These are phyloP conservation scores for Elaeagnus macrophylla DNA, from an alignment of 306 rosid species.

Conservation along the genomic window DNA sequence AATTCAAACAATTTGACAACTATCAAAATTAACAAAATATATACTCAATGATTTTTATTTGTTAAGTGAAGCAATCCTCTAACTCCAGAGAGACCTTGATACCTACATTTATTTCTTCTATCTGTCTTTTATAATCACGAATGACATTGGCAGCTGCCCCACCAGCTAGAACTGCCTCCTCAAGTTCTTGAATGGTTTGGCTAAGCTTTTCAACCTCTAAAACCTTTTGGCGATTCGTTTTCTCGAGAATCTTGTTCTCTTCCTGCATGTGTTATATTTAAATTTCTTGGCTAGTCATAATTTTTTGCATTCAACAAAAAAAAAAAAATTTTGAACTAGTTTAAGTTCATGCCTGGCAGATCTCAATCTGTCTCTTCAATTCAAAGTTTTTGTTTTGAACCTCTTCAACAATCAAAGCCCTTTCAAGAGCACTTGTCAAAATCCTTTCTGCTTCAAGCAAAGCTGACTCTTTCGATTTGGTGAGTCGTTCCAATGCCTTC, in stretches of 20 bases:
- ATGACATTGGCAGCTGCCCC: constrained; percentile 64
- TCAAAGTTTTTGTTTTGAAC: constrained; percentile 90
- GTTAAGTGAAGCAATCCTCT: too few species aligned
- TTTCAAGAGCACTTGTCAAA: constrained; percentile 71
- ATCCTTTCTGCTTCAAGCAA: constrained; percentile 90
- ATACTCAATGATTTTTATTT: too few species aligned
- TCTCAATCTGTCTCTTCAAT: constrained; percentile 93
- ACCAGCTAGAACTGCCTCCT: constrained; percentile 72
- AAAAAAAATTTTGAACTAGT: constrained; percentile 13
- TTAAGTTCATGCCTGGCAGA: constrained; percentile 61
- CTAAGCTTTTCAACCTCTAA: constrained; percentile 85
- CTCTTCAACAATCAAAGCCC: constrained; percentile 93
- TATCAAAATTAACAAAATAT: background rate
- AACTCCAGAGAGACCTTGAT: background rate
- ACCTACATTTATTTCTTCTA: constrained; percentile 58
- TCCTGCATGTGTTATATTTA: constrained; percentile 47
- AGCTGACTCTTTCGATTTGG: constrained; percentile 75
- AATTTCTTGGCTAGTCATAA: constrained; percentile 6
- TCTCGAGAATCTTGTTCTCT: constrained; percentile 83
- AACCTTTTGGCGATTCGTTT: constrained; percentile 80
- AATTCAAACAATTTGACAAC: constrained; percentile 9
- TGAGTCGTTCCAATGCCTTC: constrained; percentile 75
- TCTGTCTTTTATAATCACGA: constrained; percentile 70
- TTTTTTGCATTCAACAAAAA: constrained; percentile 5
- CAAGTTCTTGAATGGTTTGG: constrained; percentile 80